Conservation (phyloP, 169 alveolate species). For the Pseudocohnilembus persalinus region DNA sequence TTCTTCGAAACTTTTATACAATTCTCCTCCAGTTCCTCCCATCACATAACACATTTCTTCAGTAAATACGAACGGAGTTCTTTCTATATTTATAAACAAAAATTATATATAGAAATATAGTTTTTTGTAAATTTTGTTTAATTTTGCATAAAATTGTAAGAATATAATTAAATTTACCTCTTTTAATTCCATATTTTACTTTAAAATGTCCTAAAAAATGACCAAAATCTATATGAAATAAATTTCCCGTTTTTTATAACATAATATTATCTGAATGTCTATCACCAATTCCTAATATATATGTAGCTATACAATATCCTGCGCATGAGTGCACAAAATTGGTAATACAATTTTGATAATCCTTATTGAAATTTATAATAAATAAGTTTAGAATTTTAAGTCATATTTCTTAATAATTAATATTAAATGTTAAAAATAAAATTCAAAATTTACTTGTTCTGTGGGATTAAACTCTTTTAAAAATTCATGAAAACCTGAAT, state of each 20-base stretch:
- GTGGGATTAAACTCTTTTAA: slow-evolving; percentile 26
- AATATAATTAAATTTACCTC: too few relatives aligned
- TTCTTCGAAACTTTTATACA: slow-evolving; percentile 56
- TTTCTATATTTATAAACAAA: slow-evolving; percentile 45
- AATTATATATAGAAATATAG: neutral
- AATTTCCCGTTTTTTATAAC: slow-evolving; percentile 77
- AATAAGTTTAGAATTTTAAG: neutral
- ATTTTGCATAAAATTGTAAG: neutral
- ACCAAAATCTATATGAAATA: slow-evolving; percentile 90
- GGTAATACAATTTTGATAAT: slow-evolving; percentile 12
- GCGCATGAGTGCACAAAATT: slow-evolving; percentile 73
- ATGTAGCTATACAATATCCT: slow-evolving; percentile 82
- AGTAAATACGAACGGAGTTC: slow-evolving; percentile 83
- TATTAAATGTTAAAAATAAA: neutral
- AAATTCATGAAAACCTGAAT: slow-evolving; percentile 57
- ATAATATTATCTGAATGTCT: slow-evolving; percentile 84
- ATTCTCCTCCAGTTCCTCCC: slow-evolving; percentile 49
- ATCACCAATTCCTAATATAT: slow-evolving; percentile 79
- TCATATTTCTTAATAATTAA: too few relatives aligned
- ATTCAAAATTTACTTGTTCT: slow-evolving; percentile 6
- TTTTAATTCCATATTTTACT: slow-evolving; percentile 73
- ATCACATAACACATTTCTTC: slow-evolving; percentile 72
- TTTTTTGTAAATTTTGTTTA: neutral
- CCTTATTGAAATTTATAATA: slow-evolving; percentile 2
- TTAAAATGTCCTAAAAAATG: slow-evolving; percentile 86